These are phyloP conservation scores for Calocybe cyanea DNA, from an alignment of 768 basidiomycete species.

Conservation along the genomic window DNA sequence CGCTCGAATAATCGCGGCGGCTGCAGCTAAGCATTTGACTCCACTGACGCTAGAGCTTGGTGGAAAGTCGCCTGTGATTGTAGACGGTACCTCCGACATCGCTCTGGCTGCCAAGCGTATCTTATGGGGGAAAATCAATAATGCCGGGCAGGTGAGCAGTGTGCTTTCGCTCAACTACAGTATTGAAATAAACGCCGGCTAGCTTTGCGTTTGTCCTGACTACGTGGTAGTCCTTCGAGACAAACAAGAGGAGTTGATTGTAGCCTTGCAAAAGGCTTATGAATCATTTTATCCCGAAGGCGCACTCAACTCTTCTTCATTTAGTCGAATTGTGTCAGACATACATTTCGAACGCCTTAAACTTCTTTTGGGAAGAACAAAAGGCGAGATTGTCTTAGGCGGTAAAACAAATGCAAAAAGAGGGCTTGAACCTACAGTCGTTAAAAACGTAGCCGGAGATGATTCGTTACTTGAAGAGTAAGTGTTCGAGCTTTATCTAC, in stretches of 20 bases:
- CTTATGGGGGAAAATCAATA: conserved; percentile 62
- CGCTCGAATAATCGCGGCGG: conserved; percentile 44
- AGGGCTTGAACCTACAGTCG: conserved; percentile 57
- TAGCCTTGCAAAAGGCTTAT: conserved; percentile 39
- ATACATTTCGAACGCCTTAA: conserved; percentile 52
- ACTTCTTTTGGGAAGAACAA: conserved; percentile 47
- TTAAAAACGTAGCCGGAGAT: conserved; percentile 46
- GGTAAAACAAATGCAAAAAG: conserved; percentile 38
- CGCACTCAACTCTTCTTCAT: conserved; percentile 39
- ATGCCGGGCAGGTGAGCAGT: conserved; percentile 55
- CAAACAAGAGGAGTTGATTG: conserved; percentile 44
- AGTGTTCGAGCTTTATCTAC: conserved; percentile 12
- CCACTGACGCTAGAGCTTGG: conserved; percentile 56
- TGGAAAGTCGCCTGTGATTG: conserved; percentile 45
- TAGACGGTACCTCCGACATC: conserved; percentile 31
- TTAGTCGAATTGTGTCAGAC: conserved; percentile 50
- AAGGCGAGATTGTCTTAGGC: conserved; percentile 54
- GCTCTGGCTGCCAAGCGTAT: conserved; percentile 56
- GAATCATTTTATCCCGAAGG: conserved; percentile 51
- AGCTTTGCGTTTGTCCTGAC: conserved; percentile 63
- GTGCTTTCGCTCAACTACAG: not conserved
- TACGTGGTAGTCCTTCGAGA: conserved; percentile 36
- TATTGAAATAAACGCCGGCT: conserved; percentile 27
- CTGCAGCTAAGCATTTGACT: conserved; percentile 52
- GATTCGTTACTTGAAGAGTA: conserved; percentile 65